Evolutionary conservation across 805 yeast species (phyloP).

Genomic region (Ogataea pilisensis): DNA sequence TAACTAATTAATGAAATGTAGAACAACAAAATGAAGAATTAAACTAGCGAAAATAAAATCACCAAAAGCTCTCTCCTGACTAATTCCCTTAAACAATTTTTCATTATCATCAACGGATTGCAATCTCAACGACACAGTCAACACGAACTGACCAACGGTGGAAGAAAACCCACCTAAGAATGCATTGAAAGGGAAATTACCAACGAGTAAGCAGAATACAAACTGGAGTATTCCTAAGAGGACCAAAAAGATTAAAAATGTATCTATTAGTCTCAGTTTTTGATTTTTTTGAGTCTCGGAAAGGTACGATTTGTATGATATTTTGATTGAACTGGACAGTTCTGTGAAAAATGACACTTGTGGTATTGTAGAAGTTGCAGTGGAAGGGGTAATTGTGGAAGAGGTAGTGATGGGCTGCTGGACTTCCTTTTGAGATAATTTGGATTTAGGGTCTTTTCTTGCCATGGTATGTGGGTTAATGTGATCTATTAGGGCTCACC

Average conservation of each 20-base stretch:
- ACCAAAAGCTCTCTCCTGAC: constrained; percentile 63
- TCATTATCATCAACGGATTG: constrained; percentile 43
- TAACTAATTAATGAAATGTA: constrained; percentile 85
- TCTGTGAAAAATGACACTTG: constrained; percentile 24
- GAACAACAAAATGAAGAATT: constrained; percentile 80
- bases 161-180: constrained; percentile 88
- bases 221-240: constrained; percentile 75
- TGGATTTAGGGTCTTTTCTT: constrained; percentile 30
- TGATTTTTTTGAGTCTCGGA: constrained; percentile 29
- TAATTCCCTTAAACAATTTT: constrained; percentile 21
- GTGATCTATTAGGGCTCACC: neutral
- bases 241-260: constrained; percentile 72
- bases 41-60: constrained; percentile 87
- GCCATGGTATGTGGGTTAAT: constrained; percentile 26
- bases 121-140: constrained; percentile 76
- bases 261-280: constrained; percentile 65
- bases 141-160: constrained; percentile 94
- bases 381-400: constrained; percentile 3
- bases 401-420: constrained; percentile 5
- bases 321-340: constrained; percentile 27
- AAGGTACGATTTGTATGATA: constrained; percentile 31
- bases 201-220: constrained; percentile 67
- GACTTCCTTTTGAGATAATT: constrained; percentile 1
- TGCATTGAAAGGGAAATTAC: constrained; percentile 95
- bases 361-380: constrained; percentile 8